Evolutionary conservation across 495 filamentous ascomycete genomes (phyloP).

Genomic region (Penicillium robsamsonii): DNA sequence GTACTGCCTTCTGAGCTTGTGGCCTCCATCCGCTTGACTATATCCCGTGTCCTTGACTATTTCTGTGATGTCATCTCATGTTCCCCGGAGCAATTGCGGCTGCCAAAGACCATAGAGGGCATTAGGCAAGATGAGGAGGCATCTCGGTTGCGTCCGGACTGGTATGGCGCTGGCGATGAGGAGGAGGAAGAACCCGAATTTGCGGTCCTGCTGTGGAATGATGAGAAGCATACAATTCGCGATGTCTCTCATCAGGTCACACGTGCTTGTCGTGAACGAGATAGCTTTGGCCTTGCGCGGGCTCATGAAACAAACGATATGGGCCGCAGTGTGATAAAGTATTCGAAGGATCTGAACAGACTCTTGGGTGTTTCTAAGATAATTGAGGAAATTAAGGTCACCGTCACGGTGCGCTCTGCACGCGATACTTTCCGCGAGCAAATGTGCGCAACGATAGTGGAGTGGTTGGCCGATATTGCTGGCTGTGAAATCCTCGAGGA

Average conservation of each 20-base stretch:
- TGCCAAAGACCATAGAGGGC: conserved; percentile 74
- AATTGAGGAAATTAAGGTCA: conserved; percentile 94
- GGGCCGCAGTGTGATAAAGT: conserved; percentile 79
- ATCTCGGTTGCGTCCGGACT: conserved; percentile 71
- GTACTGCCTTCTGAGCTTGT: conserved; percentile 72
- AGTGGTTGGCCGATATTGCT: conserved; percentile 91
- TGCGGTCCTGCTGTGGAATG: conserved; percentile 92
- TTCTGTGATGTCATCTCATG: conserved; percentile 97
- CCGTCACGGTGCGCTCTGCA: conserved; percentile 88
- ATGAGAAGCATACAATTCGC: conserved; percentile 95
- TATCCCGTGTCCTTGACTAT: conserved; percentile 84
- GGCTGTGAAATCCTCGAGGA: conserved; percentile 84
- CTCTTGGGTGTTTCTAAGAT: conserved; percentile 73
- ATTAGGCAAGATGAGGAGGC: conserved; percentile 78
- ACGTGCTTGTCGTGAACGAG: conserved; percentile 75
- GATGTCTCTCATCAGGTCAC: conserved; percentile 88
- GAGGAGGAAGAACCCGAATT: conserved; percentile 65
- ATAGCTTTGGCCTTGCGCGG: conserved; percentile 64
- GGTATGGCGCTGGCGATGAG: conserved; percentile 63
- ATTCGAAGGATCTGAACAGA: conserved; percentile 65
- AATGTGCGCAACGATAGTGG: conserved; percentile 97
- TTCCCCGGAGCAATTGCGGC: conserved; percentile 88
- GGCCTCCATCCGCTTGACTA: conserved; percentile 74
- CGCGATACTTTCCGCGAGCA: conserved; percentile 95
- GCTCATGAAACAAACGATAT: conserved; percentile 86